Evolutionary conservation across 2,329 filamentous ascomycete species (phyloP).

Genomic region (Tolypocladium capitatum): DNA sequence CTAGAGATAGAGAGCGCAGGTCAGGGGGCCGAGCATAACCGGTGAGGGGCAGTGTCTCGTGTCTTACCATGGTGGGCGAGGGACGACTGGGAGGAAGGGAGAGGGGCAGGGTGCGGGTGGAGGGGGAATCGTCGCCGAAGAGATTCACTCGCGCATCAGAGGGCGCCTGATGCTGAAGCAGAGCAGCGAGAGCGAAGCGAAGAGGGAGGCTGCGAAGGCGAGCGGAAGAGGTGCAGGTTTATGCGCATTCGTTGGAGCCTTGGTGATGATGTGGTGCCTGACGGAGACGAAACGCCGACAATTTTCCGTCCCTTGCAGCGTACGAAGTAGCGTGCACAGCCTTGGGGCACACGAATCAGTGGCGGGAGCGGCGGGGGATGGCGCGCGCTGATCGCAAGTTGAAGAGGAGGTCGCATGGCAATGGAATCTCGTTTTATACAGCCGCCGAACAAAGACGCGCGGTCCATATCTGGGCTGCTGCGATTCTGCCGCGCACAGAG

Average conservation of each 20-base stretch:
- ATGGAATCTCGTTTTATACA: background rate
- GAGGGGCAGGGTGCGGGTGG: conserved; percentile 1
- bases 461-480: background rate
- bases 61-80: conserved; percentile 19
- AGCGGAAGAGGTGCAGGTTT: background rate
- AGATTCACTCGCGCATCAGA: conserved; percentile 14
- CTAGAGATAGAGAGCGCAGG: conserved; percentile 9
- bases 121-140: conserved; percentile 3
- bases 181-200: background rate
- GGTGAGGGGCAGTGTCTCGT: conserved; percentile 1
- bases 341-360: conserved; percentile 12
- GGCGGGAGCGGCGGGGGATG: conserved; percentile 10
- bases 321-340: too few relatives aligned
- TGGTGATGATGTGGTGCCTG: conserved; percentile 18
- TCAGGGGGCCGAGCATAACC: background rate
- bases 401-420: background rate
- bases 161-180: conserved; percentile 2
- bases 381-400: background rate
- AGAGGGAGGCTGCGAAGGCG: background rate
- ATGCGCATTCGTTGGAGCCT: background rate
- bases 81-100: conserved; percentile 5
- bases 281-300: conserved; percentile 20
- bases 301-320: conserved; percentile 19
- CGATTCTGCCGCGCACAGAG: background rate
- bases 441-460: too few relatives aligned